phyloP scores from a whole-genome alignment of 169 alveolate species.

The Cryptosporidium baileyi region DNA sequence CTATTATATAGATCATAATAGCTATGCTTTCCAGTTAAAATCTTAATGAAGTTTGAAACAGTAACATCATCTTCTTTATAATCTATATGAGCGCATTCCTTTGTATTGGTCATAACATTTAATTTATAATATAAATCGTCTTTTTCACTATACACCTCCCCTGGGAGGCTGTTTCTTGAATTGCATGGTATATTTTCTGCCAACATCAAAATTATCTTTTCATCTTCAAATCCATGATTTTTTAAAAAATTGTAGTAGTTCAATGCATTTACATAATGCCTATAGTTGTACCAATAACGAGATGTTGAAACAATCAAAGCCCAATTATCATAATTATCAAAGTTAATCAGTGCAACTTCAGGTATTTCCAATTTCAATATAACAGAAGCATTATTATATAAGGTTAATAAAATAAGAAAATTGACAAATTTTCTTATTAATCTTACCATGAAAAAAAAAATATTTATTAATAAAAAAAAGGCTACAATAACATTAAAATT shows the following conservation, averaged over 20 bases:
- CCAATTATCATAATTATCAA: conserved; percentile 71
- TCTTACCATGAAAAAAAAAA: too few species aligned
- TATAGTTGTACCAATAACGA: conserved; percentile 86
- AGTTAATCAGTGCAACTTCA: neutral
- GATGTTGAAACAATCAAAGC: conserved; percentile 86
- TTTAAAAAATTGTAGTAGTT: conserved; percentile 82
- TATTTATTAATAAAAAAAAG: too few species aligned
- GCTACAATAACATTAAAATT: too few species aligned
- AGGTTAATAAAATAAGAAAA: too few species aligned
- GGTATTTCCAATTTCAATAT: too few species aligned
- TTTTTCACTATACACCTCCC: conserved; percentile 76
- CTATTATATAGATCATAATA: conserved; percentile 73
- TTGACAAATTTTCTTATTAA: too few species aligned
- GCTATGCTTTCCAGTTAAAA: conserved; percentile 78
- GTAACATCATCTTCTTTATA: conserved; percentile 78
- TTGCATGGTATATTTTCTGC: conserved; percentile 86
- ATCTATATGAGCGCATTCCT: conserved; percentile 76
- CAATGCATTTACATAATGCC: conserved; percentile 89
- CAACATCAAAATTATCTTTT: conserved; percentile 82
- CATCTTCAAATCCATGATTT: conserved; percentile 85
- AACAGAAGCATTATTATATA: too few species aligned
- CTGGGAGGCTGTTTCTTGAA: conserved; percentile 84
- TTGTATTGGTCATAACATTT: conserved; percentile 68
- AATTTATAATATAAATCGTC: conserved; percentile 26
- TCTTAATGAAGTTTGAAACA: conserved; percentile 74